Percentiles rank a stretch among this genome's conserved stretches.
Evolutionary conservation across 257 asterid genomes (phyloP).

Genomic region (Thymus quinquecostatus): DNA sequence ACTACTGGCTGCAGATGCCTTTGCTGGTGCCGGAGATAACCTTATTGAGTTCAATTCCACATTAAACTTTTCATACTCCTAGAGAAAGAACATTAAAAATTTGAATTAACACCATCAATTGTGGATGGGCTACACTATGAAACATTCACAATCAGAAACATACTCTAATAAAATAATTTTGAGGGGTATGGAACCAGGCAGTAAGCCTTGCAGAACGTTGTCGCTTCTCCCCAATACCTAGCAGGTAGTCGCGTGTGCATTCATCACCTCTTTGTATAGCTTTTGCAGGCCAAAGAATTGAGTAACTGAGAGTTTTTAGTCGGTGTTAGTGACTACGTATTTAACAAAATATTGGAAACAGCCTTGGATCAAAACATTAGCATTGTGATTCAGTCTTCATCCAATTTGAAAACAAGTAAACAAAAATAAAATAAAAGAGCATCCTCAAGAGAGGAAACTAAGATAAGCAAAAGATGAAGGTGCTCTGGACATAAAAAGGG

Average conservation of each 20-base stretch:
- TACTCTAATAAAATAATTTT: conserved; percentile 76
- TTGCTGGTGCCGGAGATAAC: conserved; percentile 41
- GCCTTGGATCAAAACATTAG: conserved; percentile 12
- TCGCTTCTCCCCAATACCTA: conserved; percentile 86
- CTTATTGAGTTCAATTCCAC: conserved; percentile 49
- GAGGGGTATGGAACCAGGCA: conserved; percentile 98
- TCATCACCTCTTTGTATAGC: conserved; percentile 67
- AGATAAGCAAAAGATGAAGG: conserved; percentile 13
- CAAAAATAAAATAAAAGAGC: background rate
- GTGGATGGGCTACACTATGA: conserved; percentile 22
- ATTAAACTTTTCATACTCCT: conserved; percentile 75
- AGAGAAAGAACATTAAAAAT: conserved; percentile 27
- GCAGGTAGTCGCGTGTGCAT: conserved; percentile 87
- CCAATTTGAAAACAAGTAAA: conserved; percentile 12
- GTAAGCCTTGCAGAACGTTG: conserved; percentile 97
- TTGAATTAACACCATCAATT: conserved; percentile 6
- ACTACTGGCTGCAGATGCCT: conserved; percentile 48
- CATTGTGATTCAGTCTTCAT: background rate
- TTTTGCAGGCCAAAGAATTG: conserved; percentile 85
- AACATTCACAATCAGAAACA: conserved; percentile 30
- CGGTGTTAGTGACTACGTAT: conserved; percentile 26
- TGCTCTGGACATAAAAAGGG: conserved; percentile 16
- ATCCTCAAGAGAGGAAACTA: conserved; percentile 5
- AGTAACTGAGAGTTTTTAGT: conserved; percentile 57
- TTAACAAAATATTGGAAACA: conserved; percentile 19